phyloP scores from a whole-genome alignment of 148 eudicot species.

The Euryodendron excelsum region DNA sequence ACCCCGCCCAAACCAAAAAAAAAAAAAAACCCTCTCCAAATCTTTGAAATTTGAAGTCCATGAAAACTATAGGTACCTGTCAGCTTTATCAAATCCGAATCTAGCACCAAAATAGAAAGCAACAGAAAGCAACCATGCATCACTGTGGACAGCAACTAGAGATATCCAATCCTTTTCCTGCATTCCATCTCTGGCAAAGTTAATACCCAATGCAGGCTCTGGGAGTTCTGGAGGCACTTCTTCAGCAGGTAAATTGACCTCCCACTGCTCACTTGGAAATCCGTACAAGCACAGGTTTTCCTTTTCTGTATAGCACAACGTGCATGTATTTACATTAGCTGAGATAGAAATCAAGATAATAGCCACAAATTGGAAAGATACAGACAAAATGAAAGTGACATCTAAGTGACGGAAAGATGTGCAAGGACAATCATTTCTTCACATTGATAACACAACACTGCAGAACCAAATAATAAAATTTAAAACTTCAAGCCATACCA shows the following conservation, averaged over 20 bases:
- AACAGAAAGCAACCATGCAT: slow-evolving; percentile 88
- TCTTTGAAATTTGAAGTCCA: neutral
- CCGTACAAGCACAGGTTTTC: slow-evolving; percentile 93
- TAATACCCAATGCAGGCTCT: slow-evolving; percentile 91
- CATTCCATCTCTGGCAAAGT: slow-evolving; percentile 95
- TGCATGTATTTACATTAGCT: neutral
- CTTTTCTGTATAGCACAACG: slow-evolving; percentile 55
- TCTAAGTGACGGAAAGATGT: neutral
- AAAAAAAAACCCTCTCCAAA: neutral
- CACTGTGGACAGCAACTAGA: slow-evolving; percentile 87
- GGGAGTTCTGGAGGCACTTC: slow-evolving; percentile 96
- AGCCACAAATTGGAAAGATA: neutral
- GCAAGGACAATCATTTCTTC: neutral
- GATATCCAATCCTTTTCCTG: slow-evolving; percentile 87
- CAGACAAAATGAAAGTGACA: neutral
- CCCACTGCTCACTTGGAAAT: slow-evolving; percentile 84
- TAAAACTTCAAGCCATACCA: neutral
- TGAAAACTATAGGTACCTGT: slow-evolving; percentile 49
- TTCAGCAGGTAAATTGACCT: slow-evolving; percentile 89
- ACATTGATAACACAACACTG: neutral
- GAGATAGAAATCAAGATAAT: neutral
- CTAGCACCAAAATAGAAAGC: slow-evolving; percentile 91
- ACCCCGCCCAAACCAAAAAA: no score
- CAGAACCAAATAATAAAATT: neutral
- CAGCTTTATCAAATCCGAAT: slow-evolving; percentile 84